Conservation (phyloP, 805 yeast species). For the Nakazawaea wickerhamii region DNA sequence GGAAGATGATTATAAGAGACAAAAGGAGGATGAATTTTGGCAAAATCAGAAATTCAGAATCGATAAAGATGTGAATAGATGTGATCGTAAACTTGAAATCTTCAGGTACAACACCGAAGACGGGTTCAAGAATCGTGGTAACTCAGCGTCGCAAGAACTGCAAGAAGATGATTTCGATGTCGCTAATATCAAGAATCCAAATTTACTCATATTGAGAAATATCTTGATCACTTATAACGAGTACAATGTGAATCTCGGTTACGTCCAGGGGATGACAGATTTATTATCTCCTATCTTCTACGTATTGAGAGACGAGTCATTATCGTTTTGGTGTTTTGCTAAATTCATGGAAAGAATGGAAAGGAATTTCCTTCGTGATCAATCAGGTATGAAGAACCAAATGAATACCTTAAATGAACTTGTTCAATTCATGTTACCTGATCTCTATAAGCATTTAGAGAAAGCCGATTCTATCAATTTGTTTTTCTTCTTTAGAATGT, state of each 20-base stretch:
- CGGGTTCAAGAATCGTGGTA: conserved; percentile 27
- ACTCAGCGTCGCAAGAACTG: conserved; percentile 33
- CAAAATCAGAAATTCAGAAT: conserved; percentile 84
- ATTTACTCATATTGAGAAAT: conserved; percentile 65
- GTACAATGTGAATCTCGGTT: conserved; percentile 78
- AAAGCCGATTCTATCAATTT: conserved; percentile 85
- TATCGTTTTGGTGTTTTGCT: conserved; percentile 85
- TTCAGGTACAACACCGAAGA: conserved; percentile 36
- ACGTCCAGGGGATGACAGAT: conserved; percentile 98
- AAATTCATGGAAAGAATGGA: conserved; percentile 94
- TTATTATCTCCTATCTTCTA: conserved; percentile 80
- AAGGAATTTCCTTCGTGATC: conserved; percentile 85
- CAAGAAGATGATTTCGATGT: conserved; percentile 37
- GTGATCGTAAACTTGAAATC: conserved; percentile 72
- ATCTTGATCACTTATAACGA: conserved; percentile 84
- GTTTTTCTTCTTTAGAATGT: conserved; percentile 92
- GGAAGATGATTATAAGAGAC: conserved; percentile 52
- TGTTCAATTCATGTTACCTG: conserved; percentile 87
- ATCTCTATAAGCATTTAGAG: conserved; percentile 73
- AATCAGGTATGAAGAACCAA: conserved; percentile 88
- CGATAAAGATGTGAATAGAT: conserved; percentile 89
- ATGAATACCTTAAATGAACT: conserved; percentile 78
- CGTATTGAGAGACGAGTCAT: conserved; percentile 58
- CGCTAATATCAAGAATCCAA: conserved; percentile 67
- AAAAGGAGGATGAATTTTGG: conserved; percentile 64